phyloP scores from a whole-genome alignment of 2,329 filamentous ascomycete species.

The Capronia americana region DNA sequence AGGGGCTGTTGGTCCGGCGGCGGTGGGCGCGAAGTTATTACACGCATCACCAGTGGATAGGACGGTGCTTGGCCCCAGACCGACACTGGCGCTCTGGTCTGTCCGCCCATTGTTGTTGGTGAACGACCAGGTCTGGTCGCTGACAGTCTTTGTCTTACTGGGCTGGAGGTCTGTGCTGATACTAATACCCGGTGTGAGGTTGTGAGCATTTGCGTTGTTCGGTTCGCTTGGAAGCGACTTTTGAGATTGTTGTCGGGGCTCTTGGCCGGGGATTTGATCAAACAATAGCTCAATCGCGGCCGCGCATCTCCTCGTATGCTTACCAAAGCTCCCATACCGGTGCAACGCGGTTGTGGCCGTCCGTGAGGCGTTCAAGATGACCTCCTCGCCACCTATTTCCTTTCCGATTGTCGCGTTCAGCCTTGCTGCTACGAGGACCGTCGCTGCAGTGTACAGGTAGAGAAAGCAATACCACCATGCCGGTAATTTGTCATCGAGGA shows the following conservation, averaged over 20 bases:
- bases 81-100: neutral
- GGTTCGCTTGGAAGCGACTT: neutral
- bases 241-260: slow-evolving; percentile 1
- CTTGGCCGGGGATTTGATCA: slow-evolving; percentile 32
- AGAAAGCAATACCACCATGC: slow-evolving; percentile 50
- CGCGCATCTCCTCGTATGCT: slow-evolving; percentile 23
- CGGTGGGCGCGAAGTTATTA: neutral
- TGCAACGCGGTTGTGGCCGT: slow-evolving; percentile 12
- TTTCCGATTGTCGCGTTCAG: slow-evolving; percentile 28
- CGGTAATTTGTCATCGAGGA: slow-evolving; percentile 43
- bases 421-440: slow-evolving; percentile 45
- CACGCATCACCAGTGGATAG: neutral
- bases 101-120: neutral
- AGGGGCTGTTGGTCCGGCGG: neutral
- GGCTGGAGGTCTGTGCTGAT: neutral
- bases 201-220: neutral
- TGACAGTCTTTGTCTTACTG: neutral
- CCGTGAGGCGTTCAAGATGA: slow-evolving; percentile 15
- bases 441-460: slow-evolving; percentile 48
- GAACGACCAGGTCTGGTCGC: neutral
- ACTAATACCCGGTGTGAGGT: neutral
- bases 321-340: slow-evolving; percentile 12
- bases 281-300: slow-evolving; percentile 19
- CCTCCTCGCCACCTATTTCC: slow-evolving; percentile 11
- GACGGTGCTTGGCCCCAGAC: neutral